A percentile compares a stretch with the other conserved stretches of the same genome.
These are phyloP conservation scores for Tuber aestivum DNA, from an alignment of 495 filamentous ascomycete species.

Conservation along the genomic window DNA sequence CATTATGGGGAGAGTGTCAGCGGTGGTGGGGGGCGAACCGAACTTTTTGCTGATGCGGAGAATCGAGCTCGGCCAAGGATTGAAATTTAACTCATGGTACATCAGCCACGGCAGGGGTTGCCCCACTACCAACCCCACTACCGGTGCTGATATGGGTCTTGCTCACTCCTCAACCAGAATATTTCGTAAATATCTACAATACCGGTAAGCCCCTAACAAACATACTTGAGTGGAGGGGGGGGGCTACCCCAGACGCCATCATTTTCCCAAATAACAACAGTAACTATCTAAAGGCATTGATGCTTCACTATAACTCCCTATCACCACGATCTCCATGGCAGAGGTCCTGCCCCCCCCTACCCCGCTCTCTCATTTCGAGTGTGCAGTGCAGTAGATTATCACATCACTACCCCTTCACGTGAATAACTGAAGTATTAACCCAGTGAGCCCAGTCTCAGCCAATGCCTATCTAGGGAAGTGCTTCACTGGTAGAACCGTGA, in stretches of 20 bases:
- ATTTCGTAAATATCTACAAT: neutral
- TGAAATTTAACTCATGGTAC: neutral
- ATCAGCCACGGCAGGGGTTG: neutral
- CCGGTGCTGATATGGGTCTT: neutral
- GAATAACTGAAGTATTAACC: neutral
- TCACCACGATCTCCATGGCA: neutral
- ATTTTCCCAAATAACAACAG: neutral
- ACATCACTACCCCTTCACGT: neutral
- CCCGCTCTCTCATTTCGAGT: no score
- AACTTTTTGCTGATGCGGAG: constrained; percentile 2
- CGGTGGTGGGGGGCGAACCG: constrained; percentile 14
- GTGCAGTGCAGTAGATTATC: neutral
- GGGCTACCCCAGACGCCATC: neutral
- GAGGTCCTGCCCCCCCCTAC: neutral
- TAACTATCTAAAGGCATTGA: neutral
- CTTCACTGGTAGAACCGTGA: neutral
- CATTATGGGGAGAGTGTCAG: constrained; percentile 25
- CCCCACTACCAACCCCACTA: neutral
- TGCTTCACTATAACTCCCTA: neutral
- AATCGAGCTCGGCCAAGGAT: neutral
- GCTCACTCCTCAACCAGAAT: neutral
- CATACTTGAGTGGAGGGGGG: neutral
- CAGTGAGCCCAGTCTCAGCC: neutral
- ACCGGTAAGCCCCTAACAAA: neutral
- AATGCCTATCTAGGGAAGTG: neutral